Evolutionary conservation across 192 early-diverging fungal species (phyloP).

Genomic region (Coemansia sp.): DNA sequence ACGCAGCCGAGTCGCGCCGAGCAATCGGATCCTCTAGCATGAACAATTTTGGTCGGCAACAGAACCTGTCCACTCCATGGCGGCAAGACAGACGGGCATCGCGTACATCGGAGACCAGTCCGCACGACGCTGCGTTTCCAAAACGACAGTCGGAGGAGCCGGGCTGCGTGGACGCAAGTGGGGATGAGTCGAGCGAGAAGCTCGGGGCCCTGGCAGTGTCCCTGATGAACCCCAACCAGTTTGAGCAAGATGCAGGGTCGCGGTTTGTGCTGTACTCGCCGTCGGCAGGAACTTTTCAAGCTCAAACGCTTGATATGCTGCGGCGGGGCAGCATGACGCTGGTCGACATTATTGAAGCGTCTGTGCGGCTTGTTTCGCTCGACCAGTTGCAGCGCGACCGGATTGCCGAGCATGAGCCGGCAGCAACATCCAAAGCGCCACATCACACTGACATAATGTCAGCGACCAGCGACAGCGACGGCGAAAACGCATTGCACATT

Average conservation of each 20-base stretch:
- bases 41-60: background rate
- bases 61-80: background rate
- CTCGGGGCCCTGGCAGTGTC: constrained; percentile 30
- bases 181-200: constrained; percentile 4
- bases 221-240: constrained; percentile 14
- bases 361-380: constrained; percentile 16
- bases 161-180: background rate
- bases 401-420: constrained; percentile 14
- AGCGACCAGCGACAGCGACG: constrained; percentile 4
- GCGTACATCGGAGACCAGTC: background rate
- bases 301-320: constrained; percentile 33
- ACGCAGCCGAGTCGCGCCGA: constrained; percentile 33
- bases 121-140: background rate
- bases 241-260: constrained; percentile 14
- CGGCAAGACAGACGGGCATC: background rate
- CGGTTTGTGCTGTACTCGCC: constrained; percentile 48
- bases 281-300: constrained; percentile 40
- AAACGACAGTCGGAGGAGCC: background rate
- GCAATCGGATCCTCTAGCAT: constrained; percentile 23
- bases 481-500: constrained; percentile 16
- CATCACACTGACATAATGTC: background rate
- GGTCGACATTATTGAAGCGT: constrained; percentile 51
- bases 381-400: constrained; percentile 29
- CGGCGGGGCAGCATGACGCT: constrained; percentile 32
- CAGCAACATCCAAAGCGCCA: background rate